phyloP scores from a whole-genome alignment of 768 basidiomycete genomes.

The Hypholoma sublateritium region DNA sequence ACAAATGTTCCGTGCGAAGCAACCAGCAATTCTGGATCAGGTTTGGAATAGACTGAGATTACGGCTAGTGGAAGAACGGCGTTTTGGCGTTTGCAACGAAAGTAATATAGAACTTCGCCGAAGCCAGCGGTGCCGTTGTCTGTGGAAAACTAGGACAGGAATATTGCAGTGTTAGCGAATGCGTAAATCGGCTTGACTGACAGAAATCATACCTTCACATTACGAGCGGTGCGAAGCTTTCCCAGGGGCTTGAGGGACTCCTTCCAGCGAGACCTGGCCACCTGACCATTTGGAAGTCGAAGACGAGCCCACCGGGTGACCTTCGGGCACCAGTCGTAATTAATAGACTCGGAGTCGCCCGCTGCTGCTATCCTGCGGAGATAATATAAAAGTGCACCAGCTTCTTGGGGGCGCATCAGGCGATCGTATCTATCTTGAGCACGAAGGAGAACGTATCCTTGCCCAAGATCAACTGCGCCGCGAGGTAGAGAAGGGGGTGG shows the following conservation, averaged over 20 bases:
- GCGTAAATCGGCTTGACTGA: background rate
- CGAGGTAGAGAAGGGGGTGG: conserved; percentile 9
- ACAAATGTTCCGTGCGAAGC: conserved; percentile 4
- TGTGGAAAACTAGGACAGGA: background rate
- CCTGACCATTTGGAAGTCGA: conserved; percentile 35
- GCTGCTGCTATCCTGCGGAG: background rate
- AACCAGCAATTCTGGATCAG: background rate
- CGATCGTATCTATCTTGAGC: conserved; percentile 14
- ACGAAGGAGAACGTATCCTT: conserved; percentile 17
- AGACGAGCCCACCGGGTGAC: conserved; percentile 29
- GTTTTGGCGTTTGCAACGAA: background rate
- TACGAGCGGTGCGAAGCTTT: conserved; percentile 24
- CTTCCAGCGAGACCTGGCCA: no score
- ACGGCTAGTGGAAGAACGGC: background rate
- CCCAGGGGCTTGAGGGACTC: conserved; percentile 12
- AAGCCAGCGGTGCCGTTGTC: background rate
- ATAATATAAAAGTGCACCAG: conserved; percentile 3
- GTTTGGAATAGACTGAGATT: conserved; percentile 2
- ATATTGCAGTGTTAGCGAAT: background rate
- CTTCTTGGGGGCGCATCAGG: background rate
- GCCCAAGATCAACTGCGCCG: conserved; percentile 10
- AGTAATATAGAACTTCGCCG: no score
- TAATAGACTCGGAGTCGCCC: no score
- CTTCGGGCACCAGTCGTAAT: conserved; percentile 1
- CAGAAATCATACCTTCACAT: conserved; percentile 33